These are phyloP conservation scores for Exserohilum turcica DNA, from an alignment of 2,329 filamentous ascomycete species.

Conservation along the genomic window DNA sequence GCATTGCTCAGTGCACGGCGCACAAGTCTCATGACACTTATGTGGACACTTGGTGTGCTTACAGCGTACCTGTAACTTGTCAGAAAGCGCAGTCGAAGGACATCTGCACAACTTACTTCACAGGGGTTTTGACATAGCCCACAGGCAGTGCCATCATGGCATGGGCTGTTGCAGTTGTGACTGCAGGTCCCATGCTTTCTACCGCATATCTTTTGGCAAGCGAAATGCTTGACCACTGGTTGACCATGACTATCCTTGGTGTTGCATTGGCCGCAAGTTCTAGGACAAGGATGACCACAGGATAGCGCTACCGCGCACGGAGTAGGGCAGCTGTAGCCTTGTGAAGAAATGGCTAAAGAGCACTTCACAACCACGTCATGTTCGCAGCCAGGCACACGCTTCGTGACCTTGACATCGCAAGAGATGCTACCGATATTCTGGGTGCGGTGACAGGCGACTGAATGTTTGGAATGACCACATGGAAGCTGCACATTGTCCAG, in stretches of 20 bases:
- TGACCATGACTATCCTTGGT: slow-evolving; percentile 32
- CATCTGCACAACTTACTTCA: slow-evolving; percentile 21
- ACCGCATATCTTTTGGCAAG: slow-evolving; percentile 33
- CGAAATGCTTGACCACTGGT: slow-evolving; percentile 11
- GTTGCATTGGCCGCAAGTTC: slow-evolving; percentile 58
- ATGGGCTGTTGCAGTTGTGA: slow-evolving; percentile 32
- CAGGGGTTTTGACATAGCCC: slow-evolving; percentile 28
- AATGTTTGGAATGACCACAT: slow-evolving; percentile 33
- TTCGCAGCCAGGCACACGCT: slow-evolving; percentile 59
- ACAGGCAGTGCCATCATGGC: slow-evolving; percentile 37
- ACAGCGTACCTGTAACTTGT: slow-evolving; percentile 30
- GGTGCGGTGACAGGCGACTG: slow-evolving; percentile 18
- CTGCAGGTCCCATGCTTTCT: slow-evolving; percentile 36
- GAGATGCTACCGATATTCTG: slow-evolving; percentile 40
- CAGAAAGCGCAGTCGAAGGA: neutral
- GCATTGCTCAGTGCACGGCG: slow-evolving; percentile 43
- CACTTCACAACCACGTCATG: slow-evolving; percentile 62
- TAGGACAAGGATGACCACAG: slow-evolving; percentile 65
- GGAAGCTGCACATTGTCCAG: slow-evolving; percentile 31
- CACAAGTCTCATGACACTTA: slow-evolving; percentile 41
- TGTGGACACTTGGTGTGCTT: slow-evolving; percentile 32
- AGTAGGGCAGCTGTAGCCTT: slow-evolving; percentile 55
- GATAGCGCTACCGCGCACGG: slow-evolving; percentile 54
- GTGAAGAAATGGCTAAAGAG: slow-evolving; percentile 50
- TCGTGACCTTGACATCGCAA: slow-evolving; percentile 57